Evolutionary conservation across 2,329 filamentous ascomycete genomes (phyloP).

Genomic region (Cordyceps fumosorosea): DNA sequence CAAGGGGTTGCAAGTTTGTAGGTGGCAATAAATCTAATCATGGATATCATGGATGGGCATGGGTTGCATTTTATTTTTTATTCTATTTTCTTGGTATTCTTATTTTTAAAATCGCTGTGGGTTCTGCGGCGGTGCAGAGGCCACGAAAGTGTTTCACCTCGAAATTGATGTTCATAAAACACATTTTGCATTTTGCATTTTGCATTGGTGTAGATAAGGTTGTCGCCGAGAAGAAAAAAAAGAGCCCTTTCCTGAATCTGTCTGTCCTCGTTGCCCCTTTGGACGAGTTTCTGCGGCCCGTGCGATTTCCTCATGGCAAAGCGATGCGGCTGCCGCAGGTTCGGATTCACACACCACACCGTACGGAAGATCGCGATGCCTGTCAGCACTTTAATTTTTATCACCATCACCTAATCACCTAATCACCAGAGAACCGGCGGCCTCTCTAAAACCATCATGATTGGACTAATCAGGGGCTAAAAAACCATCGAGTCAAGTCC

Average conservation of each 20-base stretch:
- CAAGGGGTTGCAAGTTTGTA: neutral
- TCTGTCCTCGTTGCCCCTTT: neutral
- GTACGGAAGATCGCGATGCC: too few species aligned
- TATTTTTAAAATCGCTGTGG: constrained; percentile 7
- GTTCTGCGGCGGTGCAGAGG: constrained; percentile 8
- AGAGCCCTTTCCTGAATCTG: too few species aligned
- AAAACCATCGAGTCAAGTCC: constrained; percentile 3
- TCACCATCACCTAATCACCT: too few species aligned
- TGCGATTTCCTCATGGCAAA: neutral
- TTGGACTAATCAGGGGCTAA: neutral
- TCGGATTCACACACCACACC: neutral
- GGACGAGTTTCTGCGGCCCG: neutral
- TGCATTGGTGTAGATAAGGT: neutral
- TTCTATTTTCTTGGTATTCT: neutral
- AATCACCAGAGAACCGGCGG: too few species aligned
- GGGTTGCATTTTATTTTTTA: neutral
- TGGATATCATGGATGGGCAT: neutral
- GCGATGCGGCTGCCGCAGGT: neutral
- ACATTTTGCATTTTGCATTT: neutral
- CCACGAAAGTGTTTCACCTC: constrained; percentile 11
- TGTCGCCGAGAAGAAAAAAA: neutral
- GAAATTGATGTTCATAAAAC: constrained; percentile 8
- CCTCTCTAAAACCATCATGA: neutral
- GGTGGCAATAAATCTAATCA: neutral
- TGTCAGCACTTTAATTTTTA: too few species aligned